Evolutionary conservation across 257 asterid genomes (phyloP).

Genomic region (Ilex asprella): DNA sequence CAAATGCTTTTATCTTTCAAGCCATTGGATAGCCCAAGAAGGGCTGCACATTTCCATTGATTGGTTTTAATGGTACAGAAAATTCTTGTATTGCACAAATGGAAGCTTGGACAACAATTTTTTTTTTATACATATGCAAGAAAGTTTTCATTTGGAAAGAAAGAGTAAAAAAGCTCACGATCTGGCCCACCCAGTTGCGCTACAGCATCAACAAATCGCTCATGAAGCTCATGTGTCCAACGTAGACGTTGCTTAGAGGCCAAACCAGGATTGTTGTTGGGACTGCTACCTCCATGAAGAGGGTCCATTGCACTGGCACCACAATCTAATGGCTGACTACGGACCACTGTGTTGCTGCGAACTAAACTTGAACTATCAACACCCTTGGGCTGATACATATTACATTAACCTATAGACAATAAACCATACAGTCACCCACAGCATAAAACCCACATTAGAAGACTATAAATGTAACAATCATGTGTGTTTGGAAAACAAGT

Average conservation of each 20-base stretch:
- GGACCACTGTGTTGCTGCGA: slow-evolving; percentile 22
- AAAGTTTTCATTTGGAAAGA: too few relatives aligned
- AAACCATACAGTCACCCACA: background rate
- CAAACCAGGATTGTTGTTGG: slow-evolving; percentile 48
- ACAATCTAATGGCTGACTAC: slow-evolving; percentile 31
- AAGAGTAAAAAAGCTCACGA: slow-evolving; percentile 42
- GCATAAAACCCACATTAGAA: background rate
- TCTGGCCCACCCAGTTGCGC: slow-evolving; percentile 99
- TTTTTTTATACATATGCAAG: too few relatives aligned
- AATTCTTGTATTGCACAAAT: background rate
- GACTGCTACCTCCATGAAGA: slow-evolving; percentile 41
- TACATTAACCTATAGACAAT: slow-evolving; percentile 19
- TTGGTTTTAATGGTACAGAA: background rate
- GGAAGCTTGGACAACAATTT: too few relatives aligned
- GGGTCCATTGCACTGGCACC: slow-evolving; percentile 51
- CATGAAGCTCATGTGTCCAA: slow-evolving; percentile 97
- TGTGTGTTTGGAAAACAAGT: too few relatives aligned
- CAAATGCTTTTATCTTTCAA: too few relatives aligned
- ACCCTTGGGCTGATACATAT: slow-evolving; percentile 29
- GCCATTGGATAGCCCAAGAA: too few relatives aligned
- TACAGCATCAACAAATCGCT: slow-evolving; percentile 88
- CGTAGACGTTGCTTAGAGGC: slow-evolving; percentile 96
- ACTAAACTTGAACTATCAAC: slow-evolving; percentile 37
- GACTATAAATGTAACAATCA: too few relatives aligned
- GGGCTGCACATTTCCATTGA: too few relatives aligned